These are phyloP conservation scores for Cordyceps javanica DNA, from an alignment of 2,329 filamentous ascomycete genomes.

Conservation along the genomic window DNA sequence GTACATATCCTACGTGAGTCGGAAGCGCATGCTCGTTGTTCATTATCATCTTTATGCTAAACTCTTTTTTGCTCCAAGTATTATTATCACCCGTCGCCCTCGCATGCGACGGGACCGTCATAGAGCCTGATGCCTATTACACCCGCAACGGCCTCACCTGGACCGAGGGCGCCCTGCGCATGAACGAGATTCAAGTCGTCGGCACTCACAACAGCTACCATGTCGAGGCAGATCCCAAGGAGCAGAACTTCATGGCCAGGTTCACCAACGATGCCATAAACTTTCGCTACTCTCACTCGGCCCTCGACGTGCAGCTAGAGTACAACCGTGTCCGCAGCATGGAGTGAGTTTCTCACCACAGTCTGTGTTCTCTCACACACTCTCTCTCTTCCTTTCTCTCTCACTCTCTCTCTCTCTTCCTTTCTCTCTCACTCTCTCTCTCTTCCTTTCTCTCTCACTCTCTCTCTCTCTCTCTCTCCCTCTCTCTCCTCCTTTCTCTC, in stretches of 20 bases:
- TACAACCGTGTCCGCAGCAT: slow-evolving; percentile 40
- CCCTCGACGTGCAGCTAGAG: slow-evolving; percentile 36
- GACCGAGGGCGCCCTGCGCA: slow-evolving; percentile 29
- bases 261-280: slow-evolving; percentile 31
- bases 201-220: slow-evolving; percentile 49
- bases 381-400: background rate
- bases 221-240: slow-evolving; percentile 35
- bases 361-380: background rate
- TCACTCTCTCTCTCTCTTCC: background rate
- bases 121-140: slow-evolving; percentile 12
- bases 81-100: background rate
- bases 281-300: slow-evolving; percentile 42
- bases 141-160: slow-evolving; percentile 26
- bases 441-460: too few species aligned
- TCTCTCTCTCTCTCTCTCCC: too few species aligned
- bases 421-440: background rate
- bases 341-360: slow-evolving; percentile 29
- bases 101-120: background rate
- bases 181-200: slow-evolving; percentile 46
- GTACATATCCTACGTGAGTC: background rate
- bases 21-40: too few species aligned
- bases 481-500: background rate
- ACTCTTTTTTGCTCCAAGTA: background rate
- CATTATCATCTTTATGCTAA: too few species aligned
- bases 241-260: slow-evolving; percentile 33